Conservation (phyloP, 129 eudicot genomes). For the Escallonia herrerae region DNA sequence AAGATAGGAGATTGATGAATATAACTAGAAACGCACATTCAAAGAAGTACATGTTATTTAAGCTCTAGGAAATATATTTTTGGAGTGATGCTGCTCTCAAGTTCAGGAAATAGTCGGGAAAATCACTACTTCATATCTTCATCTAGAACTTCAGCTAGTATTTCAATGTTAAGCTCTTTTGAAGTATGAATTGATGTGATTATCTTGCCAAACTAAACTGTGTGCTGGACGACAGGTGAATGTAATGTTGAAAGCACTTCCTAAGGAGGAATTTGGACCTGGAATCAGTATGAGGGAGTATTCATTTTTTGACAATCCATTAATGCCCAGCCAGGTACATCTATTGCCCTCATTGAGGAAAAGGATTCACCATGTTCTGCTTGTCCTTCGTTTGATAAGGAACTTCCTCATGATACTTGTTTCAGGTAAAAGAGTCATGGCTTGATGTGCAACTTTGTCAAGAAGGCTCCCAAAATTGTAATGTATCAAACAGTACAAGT, state of each 20-base stretch:
- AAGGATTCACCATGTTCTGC: neutral
- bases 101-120: too few species aligned
- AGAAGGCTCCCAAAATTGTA: constrained; percentile 69
- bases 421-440: constrained; percentile 95
- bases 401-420: constrained; percentile 11
- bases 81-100: too few species aligned
- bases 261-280: constrained; percentile 77
- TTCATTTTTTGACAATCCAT: constrained; percentile 75
- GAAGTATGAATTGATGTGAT: too few species aligned
- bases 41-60: too few species aligned
- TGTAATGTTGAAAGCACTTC: constrained; percentile 62
- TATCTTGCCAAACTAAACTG: too few species aligned
- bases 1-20: too few species aligned
- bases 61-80: too few species aligned
- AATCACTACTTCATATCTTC: too few species aligned
- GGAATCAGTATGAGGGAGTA: constrained; percentile 66
- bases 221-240: constrained; percentile 49
- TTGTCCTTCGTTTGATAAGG: neutral
- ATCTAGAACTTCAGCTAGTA: too few species aligned
- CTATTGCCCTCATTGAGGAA: constrained; percentile 5
- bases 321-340: constrained; percentile 60
- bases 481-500: constrained; percentile 47
- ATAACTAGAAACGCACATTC: too few species aligned
- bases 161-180: too few species aligned
- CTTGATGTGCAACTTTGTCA: constrained; percentile 91